Percentiles rank a stretch among this genome's conserved stretches.
Evolutionary conservation across 176 grass and related monocot species (phyloP).

Genomic region (Puya raimondii): DNA sequence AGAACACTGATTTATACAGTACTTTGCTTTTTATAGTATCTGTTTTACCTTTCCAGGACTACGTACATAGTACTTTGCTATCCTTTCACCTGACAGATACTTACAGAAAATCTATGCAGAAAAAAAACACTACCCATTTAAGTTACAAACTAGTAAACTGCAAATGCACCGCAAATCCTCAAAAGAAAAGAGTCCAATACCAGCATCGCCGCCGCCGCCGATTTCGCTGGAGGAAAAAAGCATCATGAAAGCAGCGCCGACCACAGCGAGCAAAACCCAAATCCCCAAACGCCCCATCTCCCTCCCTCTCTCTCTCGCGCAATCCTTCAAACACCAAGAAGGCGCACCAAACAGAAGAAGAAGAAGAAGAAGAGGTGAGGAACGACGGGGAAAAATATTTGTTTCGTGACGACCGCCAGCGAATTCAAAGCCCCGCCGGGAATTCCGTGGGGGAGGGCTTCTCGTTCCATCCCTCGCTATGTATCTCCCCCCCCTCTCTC

Average conservation of each 20-base stretch:
- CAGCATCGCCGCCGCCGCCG: background rate
- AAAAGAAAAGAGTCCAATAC: background rate
- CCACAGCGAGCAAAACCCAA: background rate
- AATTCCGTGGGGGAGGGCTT: background rate
- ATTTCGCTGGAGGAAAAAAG: background rate
- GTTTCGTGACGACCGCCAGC: background rate
- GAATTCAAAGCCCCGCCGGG: background rate
- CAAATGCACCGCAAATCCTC: background rate
- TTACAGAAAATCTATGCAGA: too few relatives aligned
- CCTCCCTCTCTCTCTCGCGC: background rate
- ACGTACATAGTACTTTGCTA: too few relatives aligned
- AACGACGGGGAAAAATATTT: background rate
- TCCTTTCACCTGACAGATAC: too few relatives aligned
- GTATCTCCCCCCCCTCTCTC: background rate
- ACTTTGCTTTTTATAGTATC: too few relatives aligned
- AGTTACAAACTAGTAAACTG: background rate
- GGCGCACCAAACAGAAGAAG: background rate
- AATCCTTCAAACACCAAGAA: background rate
- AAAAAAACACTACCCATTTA: too few relatives aligned
- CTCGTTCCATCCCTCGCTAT: background rate
- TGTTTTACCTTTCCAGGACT: too few relatives aligned
- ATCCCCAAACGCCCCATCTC: background rate
- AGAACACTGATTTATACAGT: too few relatives aligned
- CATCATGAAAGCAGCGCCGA: background rate
- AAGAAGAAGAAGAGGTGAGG: background rate